Evolutionary conservation across 2,329 filamentous ascomycete species (phyloP), one percentile per base, ranked within the genome.

Genomic region (Trichoderma sp.): DNA sequence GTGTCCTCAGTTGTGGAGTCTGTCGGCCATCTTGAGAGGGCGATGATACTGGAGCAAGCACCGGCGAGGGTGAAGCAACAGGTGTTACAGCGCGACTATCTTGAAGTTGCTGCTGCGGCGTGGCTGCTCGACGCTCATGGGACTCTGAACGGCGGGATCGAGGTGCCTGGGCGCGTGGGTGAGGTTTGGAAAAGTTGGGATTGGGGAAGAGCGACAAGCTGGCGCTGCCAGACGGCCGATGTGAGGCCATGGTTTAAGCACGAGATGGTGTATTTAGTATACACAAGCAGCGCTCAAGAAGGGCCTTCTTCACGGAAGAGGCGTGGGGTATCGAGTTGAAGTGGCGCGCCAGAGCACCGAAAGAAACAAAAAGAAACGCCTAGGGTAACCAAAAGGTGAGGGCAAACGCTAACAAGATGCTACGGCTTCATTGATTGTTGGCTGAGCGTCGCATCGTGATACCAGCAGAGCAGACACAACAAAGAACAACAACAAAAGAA

Each of bases 191-290:
- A 34, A 77, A 70, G 74, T 79, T 85, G 26, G 86, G 83, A 74
- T 82, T 88, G 32, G 87, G 87, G 76, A 89, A 89, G 73, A 89
- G 84, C 72, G 87, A 89, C 79, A 89, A 88, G 72, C 85, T 84
- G 77, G 84, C 85, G 26, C 82, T 78, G 70, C 80, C 81, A 70
- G 79, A 77, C n/a, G 75, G 70, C 58, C 76, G 76, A 64, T 78
- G 76, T 64, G 82, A 76, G 36, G 83, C 81, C 84, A 85, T 85
- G 71, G 26, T 73, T 73, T 30, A 66, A 69, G 58, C 58, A 58
- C 32, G 15, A 58, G n/a, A 39, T 36, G 30, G 57, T 50, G 57
- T 69, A 62, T 61, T 9, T 9, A 50, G n/a, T 69, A 28, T 28
- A 69, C 55, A 53, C 36, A 5, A 11, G 57, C 47, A 55, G 32